phyloP scores from a whole-genome alignment of 805 yeast species.

The Spathaspora arborariae region DNA sequence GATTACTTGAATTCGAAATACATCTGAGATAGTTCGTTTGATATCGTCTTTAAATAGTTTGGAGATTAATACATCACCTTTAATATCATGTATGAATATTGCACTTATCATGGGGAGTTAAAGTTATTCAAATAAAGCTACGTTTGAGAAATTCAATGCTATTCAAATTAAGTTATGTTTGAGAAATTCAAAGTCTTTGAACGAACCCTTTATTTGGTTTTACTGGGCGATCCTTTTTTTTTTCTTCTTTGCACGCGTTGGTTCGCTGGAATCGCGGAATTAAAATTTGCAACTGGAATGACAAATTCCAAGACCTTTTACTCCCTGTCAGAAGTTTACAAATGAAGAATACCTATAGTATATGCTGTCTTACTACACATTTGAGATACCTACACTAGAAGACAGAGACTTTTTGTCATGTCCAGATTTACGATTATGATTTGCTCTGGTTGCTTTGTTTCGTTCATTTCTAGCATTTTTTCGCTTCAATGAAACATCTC shows the following conservation, averaged over 20 bases:
- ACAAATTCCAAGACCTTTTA: no score
- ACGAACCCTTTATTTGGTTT: not conserved
- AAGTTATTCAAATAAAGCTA: no score
- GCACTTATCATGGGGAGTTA: conserved; percentile 77
- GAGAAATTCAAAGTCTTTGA: not conserved
- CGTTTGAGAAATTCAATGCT: no score
- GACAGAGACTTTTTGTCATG: conserved; percentile 48
- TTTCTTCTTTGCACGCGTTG: not conserved
- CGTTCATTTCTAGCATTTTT: conserved; percentile 46
- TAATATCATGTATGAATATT: conserved; percentile 67
- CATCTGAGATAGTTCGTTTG: conserved; percentile 75
- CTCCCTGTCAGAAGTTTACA: no score
- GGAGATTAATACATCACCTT: conserved; percentile 82
- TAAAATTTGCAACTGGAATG: not conserved
- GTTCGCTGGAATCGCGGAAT: not conserved
- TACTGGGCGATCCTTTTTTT: not conserved
- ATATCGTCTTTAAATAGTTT: conserved; percentile 71
- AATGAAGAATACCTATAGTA: not conserved
- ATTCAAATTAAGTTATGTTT: no score
- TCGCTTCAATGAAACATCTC: conserved; percentile 17
- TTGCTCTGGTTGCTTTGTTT: conserved; percentile 54
- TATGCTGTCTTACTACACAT: not conserved
- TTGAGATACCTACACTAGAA: not conserved
- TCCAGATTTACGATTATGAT: conserved; percentile 62
- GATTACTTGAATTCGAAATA: conserved; percentile 89